Evolutionary conservation across 2,329 filamentous ascomycete genomes (phyloP), one percentile per base, ranked within the genome.

Genomic region (Paracorniculantispora psalliotae): DNA sequence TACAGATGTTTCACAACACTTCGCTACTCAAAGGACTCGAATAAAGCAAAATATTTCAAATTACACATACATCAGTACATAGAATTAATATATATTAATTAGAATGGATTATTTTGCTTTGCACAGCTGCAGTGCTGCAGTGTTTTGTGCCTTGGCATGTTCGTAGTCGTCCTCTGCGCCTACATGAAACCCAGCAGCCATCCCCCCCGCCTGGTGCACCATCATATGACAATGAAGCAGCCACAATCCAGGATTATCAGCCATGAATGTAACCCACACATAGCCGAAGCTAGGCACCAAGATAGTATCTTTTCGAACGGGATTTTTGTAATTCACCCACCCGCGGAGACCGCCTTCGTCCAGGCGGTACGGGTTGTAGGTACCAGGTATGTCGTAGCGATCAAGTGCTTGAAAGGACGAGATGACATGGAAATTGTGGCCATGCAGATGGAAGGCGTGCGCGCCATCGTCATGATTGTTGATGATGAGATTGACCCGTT

Each of bases 361-460:
- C 4, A 61, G 37, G 8, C 63, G 60, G 33, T 57, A 66, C 10
- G 67, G 64, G 26, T 67, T 67, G 37, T 65, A 67, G 56, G 60
- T 67, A 17, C 66, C 66, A 43, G 63, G 63, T 7, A 65, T 59
- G 23, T 37, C 52, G 2, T 60, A 59, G 12, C 61, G 57, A 2
- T 63, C 62, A 13, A 63, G 61, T 9, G 60, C 43, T 10, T 58
- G 62, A 25, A 44, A 44, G 0, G 64, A 63, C 3, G 64, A 61
- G 23, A 71, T 54, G 10, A 79, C 72, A 60, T 80, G 78, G 67
- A 84, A 82, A 54, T 73, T 73, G 66, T 83, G 76, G 0, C 81
- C 81, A 68, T 86, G 85, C 1, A 87, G 70, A 69, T 87, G 83
- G 37, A 71, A 65, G 0, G 68, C 69, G 30, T 71, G 69, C 12